A percentile compares a stretch with the other conserved stretches of the same genome.
phyloP scores from a whole-genome alignment of 495 filamentous ascomycete species.

The Trypethelium eluteriae region DNA sequence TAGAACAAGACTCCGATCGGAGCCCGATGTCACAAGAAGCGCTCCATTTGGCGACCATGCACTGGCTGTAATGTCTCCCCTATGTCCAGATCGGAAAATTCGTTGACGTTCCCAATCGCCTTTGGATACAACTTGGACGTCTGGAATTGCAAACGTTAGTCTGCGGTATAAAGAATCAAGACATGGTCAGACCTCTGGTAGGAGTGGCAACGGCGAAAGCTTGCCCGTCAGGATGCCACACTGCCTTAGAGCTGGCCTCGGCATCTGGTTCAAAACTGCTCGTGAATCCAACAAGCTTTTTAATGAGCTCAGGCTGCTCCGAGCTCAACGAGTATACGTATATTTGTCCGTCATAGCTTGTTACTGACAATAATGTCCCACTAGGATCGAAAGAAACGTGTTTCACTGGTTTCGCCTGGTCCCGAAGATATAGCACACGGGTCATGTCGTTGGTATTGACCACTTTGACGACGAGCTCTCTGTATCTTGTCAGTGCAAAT shows the following conservation, averaged over 20 bases:
- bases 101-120: slow-evolving; percentile 82
- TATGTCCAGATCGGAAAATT: slow-evolving; percentile 67
- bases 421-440: slow-evolving; percentile 63
- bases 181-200: slow-evolving; percentile 42
- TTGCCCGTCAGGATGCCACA: slow-evolving; percentile 92
- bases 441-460: slow-evolving; percentile 73
- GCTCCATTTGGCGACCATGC: slow-evolving; percentile 94
- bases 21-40: slow-evolving; percentile 70
- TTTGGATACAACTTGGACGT: slow-evolving; percentile 77
- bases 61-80: slow-evolving; percentile 75
- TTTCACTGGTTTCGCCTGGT: slow-evolving; percentile 77
- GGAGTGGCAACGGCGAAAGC: slow-evolving; percentile 81
- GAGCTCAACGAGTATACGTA: slow-evolving; percentile 81
- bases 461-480: slow-evolving; percentile 80
- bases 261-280: slow-evolving; percentile 67
- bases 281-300: slow-evolving; percentile 80
- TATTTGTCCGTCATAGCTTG: slow-evolving; percentile 77
- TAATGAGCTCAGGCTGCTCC: slow-evolving; percentile 71
- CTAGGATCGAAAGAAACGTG: slow-evolving; percentile 83
- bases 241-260: slow-evolving; percentile 64
- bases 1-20: slow-evolving; percentile 72
- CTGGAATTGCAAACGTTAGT: slow-evolving; percentile 28
- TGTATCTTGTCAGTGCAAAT: slow-evolving; percentile 26
- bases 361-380: slow-evolving; percentile 66
- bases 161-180: slow-evolving; percentile 5